Base-by-base conservation (phyloP, 352 stramenopile species). In the Pythium utonaiense region DNA sequence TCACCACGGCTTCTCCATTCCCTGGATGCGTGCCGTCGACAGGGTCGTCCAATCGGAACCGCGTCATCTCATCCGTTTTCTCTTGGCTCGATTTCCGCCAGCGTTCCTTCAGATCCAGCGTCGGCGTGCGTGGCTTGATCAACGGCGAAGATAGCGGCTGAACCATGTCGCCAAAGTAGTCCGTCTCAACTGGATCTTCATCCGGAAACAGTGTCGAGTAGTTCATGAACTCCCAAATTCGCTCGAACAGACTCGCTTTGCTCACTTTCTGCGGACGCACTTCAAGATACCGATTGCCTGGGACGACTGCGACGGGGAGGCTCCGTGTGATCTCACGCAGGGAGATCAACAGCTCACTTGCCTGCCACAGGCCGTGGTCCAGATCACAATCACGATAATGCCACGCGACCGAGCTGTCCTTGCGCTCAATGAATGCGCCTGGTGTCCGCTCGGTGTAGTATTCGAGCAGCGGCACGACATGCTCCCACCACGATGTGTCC, bases 321-420 rank as follows among this genome's bases (percentile, higher is more conserved):
- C 80, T 83, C 24, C 81, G 69, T 19, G 83, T 91, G 42, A 93
- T 78, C 44, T 93, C 83, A 3, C 83, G 81, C 17, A 93, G 55
- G 0, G 83, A 88, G 14, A 91, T 82, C 48, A 93, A 54, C 54
- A 97, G 71, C 57, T 97, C 89, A 57, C 89, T 96, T 3, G 89
- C 89, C 78, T 97, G 88, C 89, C 88, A 96, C 42, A 89, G 62
- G 0, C 88, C 88, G 53, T 95, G 87, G 53, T 96, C 84, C 27
- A 89, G 66, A 67, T 97, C 89, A 47, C 84, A 93, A 45, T 96
- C 88, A 12, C 80, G 78, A 64, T 97, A 97, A 65, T 97, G 88
- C 89, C 89, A 97, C 19, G 88, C 83, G 19, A 96, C 72, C 8
- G 86, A 95, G 56, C 80, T 90, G 40, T 91, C 83, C 28, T 95